phyloP scores from a whole-genome alignment of 2,329 filamentous ascomycete genomes.

The Curvularia spicifera region DNA sequence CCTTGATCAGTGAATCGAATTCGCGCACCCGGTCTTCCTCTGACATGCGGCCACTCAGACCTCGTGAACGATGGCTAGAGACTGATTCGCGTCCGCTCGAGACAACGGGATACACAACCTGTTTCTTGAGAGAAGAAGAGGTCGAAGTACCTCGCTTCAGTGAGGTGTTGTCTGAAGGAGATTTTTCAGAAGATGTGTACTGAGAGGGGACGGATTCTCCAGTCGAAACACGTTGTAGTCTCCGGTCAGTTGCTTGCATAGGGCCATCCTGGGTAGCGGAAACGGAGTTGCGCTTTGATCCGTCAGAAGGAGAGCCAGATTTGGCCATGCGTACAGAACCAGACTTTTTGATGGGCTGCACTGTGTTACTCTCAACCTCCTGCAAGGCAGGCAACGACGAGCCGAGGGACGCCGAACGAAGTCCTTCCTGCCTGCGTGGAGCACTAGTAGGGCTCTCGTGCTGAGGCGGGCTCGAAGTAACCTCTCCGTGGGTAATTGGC shows the following conservation, averaged over 20 bases:
- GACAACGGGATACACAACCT: conserved; percentile 40
- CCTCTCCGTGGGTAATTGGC: conserved; percentile 17
- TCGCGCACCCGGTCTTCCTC: conserved; percentile 51
- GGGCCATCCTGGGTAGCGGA: conserved; percentile 28
- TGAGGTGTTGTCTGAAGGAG: conserved; percentile 36
- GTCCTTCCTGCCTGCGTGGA: conserved; percentile 29
- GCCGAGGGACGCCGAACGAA: conserved; percentile 31
- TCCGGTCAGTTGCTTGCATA: conserved; percentile 26
- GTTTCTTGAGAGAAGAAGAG: conserved; percentile 39
- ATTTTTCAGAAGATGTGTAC: conserved; percentile 24
- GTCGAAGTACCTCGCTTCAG: conserved; percentile 44
- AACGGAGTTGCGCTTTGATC: conserved; percentile 28
- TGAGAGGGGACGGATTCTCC: conserved; percentile 34
- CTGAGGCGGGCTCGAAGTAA: conserved; percentile 8
- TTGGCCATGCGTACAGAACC: conserved; percentile 12
- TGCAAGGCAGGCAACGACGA: conserved; percentile 40
- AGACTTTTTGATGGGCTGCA: conserved; percentile 14
- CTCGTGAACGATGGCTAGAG: conserved; percentile 39
- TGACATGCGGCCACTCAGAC: conserved; percentile 43
- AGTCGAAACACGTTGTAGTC: conserved; percentile 29
- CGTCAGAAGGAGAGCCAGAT: conserved; percentile 22
- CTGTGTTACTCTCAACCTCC: conserved; percentile 32
- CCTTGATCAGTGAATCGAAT: conserved; percentile 57
- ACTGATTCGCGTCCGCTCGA: conserved; percentile 46
- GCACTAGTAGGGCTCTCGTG: conserved; percentile 19